A percentile compares a stretch with the other conserved stretches of the same genome.
Conservation (phyloP, 805 yeast species). For the Candida sphagnicola region DNA sequence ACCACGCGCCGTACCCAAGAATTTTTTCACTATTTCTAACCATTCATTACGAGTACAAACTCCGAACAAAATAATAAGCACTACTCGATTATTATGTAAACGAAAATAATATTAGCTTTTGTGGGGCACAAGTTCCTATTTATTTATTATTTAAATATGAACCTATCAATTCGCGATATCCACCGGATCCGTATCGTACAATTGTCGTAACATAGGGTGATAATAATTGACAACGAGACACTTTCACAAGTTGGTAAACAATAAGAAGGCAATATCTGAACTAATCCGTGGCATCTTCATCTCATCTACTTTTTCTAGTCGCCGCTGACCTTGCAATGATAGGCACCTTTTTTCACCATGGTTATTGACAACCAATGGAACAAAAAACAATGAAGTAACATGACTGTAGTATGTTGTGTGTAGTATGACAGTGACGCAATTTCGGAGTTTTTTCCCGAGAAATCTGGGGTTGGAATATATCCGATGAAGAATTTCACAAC, state of each 20-base stretch:
- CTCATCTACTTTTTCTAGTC: too few species aligned
- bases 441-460: conserved; percentile 1
- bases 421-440: not conserved
- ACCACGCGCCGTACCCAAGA: too few species aligned
- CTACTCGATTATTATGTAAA: not conserved
- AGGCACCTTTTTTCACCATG: too few species aligned
- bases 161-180: not conserved
- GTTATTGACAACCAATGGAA: too few species aligned
- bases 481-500: not conserved
- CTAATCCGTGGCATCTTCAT: too few species aligned
- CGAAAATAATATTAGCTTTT: not conserved
- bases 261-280: too few species aligned
- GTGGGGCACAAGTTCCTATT: not conserved
- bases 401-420: too few species aligned
- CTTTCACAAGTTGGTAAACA: too few species aligned
- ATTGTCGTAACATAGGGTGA: too few species aligned
- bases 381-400: too few species aligned
- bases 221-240: too few species aligned
- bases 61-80: conserved; percentile 1
- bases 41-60: not conserved
- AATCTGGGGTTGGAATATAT: not conserved
- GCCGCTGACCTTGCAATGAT: too few species aligned
- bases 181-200: not conserved
- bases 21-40: not conserved
- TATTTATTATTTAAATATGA: not conserved